Conservation (phyloP, 2,329 filamentous ascomycete genomes). For the Tolypocladium capitatum region DNA sequence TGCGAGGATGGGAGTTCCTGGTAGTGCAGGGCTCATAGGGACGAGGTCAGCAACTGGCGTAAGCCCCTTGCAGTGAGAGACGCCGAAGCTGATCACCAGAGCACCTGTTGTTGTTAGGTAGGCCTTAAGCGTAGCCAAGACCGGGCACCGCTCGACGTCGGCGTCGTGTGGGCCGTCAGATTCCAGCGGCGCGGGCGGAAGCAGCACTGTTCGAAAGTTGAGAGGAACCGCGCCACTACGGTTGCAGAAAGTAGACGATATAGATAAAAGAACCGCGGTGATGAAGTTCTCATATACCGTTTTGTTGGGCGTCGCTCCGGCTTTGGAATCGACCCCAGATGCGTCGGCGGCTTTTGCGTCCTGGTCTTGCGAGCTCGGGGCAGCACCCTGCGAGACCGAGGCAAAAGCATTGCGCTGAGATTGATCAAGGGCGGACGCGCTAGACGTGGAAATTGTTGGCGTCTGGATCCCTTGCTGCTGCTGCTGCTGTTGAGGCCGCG, state of each 20-base stretch:
- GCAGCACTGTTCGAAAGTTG: constrained; percentile 38
- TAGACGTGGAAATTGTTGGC: constrained; percentile 32
- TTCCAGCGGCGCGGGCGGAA: constrained; percentile 17
- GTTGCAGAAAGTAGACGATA: constrained; percentile 36
- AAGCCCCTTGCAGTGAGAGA: constrained; percentile 34
- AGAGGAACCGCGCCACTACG: constrained; percentile 36
- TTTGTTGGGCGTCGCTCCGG: constrained; percentile 17
- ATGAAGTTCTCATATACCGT: constrained; percentile 42
- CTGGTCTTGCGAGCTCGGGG: constrained; percentile 9
- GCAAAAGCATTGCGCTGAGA: constrained; percentile 11
- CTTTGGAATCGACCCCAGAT: constrained; percentile 9
- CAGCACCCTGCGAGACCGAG: constrained; percentile 4
- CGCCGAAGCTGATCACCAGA: constrained; percentile 34
- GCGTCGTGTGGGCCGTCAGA: constrained; percentile 7
- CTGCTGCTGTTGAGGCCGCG: constrained; percentile 20
- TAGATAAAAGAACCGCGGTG: constrained; percentile 34
- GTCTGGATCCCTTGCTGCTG: constrained; percentile 28
- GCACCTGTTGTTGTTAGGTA: constrained; percentile 44
- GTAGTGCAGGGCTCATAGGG: constrained; percentile 23
- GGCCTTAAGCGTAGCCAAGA: constrained; percentile 37
- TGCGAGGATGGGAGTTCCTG: constrained; percentile 34
- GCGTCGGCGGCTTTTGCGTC: constrained; percentile 17
- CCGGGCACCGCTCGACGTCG: constrained; percentile 8
- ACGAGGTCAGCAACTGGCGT: constrained; percentile 30
- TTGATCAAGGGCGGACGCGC: constrained; percentile 24